Conservation (phyloP, 345 rosid genomes). For the Cardamine resedifolia region DNA sequence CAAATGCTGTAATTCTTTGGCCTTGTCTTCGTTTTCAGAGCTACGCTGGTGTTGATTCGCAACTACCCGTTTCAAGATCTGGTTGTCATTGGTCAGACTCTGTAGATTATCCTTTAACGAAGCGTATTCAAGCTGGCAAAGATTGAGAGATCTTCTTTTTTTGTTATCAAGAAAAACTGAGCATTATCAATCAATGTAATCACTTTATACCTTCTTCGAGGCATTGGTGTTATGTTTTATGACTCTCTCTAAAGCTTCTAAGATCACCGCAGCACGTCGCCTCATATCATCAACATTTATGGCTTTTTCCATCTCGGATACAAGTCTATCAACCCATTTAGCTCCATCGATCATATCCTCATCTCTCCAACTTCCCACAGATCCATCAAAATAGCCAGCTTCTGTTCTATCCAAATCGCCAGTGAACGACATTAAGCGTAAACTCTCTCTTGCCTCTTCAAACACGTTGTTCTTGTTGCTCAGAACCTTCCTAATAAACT, state of each 20-base stretch:
- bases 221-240: conserved; percentile 34
- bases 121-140: conserved; percentile 45
- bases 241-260: conserved; percentile 47
- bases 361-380: conserved; percentile 23
- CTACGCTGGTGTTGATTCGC: conserved; percentile 50
- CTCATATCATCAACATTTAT: conserved; percentile 46
- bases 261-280: conserved; percentile 40
- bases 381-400: conserved; percentile 11
- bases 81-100: conserved; percentile 50
- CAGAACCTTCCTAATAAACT: conserved; percentile 40
- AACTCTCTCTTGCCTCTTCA: conserved; percentile 49
- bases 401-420: not conserved
- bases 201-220: conserved; percentile 41
- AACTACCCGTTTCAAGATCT: conserved; percentile 49
- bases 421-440: conserved; percentile 32
- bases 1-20: conserved; percentile 44
- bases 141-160: not conserved
- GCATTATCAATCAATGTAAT: not conserved
- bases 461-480: conserved; percentile 42
- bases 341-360: conserved; percentile 34
- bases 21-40: conserved; percentile 48
- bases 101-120: conserved; percentile 43
- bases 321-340: conserved; percentile 54
- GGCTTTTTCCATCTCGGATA: conserved; percentile 47
- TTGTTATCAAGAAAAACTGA: not conserved